phyloP scores from a whole-genome alignment of 2,329 filamentous ascomycete genomes.

The Alternaria novae-zelandiae region DNA sequence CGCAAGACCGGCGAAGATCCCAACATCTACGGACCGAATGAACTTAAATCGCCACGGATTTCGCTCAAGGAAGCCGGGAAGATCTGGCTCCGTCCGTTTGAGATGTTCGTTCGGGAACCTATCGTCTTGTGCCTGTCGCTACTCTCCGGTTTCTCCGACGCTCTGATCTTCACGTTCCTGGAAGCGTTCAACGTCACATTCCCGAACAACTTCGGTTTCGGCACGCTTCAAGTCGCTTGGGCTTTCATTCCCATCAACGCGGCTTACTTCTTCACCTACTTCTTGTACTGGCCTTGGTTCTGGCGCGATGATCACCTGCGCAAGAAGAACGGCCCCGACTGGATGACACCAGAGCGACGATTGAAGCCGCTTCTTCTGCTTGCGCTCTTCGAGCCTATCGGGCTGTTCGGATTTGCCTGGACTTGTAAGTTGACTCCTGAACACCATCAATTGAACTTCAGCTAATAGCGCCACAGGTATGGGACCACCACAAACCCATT shows the following conservation, averaged over 20 bases:
- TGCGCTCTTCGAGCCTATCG: conserved; percentile 66
- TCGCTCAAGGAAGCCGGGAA: conserved; percentile 48
- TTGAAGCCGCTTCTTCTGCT: conserved; percentile 68
- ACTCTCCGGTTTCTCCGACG: conserved; percentile 75
- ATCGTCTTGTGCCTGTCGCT: conserved; percentile 75
- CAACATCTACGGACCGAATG: conserved; percentile 75
- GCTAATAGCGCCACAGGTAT: conserved; percentile 35
- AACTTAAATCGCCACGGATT: conserved; percentile 56
- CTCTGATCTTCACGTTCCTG: conserved; percentile 78
- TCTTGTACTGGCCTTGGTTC: conserved; percentile 62
- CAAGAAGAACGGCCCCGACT: conserved; percentile 47
- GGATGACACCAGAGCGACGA: conserved; percentile 65
- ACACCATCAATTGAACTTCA: background rate
- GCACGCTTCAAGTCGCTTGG: conserved; percentile 62
- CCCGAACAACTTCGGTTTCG: conserved; percentile 66
- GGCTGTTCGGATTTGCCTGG: conserved; percentile 73
- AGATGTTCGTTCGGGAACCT: conserved; percentile 74
- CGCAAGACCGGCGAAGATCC: conserved; percentile 64
- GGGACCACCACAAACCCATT: conserved; percentile 65
- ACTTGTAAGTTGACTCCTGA: conserved; percentile 52
- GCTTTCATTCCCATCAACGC: conserved; percentile 60
- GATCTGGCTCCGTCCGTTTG: conserved; percentile 61
- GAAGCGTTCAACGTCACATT: conserved; percentile 73
- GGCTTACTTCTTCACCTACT: conserved; percentile 69
- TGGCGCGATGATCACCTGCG: conserved; percentile 49